A percentile compares a stretch with the other conserved stretches of the same genome.
Conservation (phyloP, 352 stramenopile genomes). For the Globisporangium cystogenes region DNA sequence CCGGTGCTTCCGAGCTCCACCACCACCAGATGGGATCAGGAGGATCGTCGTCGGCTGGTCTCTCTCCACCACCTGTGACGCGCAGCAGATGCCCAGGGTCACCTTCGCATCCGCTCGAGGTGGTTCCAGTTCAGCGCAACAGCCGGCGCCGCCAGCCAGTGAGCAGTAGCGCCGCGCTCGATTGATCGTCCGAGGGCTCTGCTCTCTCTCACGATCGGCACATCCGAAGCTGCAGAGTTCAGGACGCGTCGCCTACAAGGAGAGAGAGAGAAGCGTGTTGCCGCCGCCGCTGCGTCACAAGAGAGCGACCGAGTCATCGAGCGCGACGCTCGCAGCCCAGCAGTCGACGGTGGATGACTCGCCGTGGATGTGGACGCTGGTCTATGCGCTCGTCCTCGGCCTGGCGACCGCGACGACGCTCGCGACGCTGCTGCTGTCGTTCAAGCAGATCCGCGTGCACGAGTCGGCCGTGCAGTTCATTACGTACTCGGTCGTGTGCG, state of each 20-base stretch:
- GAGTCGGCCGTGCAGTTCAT: conserved; percentile 68
- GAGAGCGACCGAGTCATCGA: not conserved
- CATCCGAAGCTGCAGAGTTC: too few species aligned
- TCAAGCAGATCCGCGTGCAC: conserved; percentile 48
- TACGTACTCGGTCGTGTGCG: conserved; percentile 55
- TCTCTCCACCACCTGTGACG: too few species aligned
- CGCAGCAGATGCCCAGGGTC: too few species aligned
- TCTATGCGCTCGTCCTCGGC: conserved; percentile 46
- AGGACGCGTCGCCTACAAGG: too few species aligned
- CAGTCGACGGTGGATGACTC: conserved; percentile 23
- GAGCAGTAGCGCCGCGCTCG: conserved; percentile 3
- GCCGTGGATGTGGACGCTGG: conserved; percentile 50
- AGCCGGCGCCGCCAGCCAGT: not conserved
- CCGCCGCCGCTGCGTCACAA: too few species aligned
- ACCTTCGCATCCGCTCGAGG: not conserved
- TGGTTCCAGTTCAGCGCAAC: not conserved
- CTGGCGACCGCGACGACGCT: conserved; percentile 35
- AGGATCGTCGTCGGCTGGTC: too few species aligned
- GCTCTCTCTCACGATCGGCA: too few species aligned
- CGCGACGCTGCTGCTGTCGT: conserved; percentile 50
- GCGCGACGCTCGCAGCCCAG: not conserved
- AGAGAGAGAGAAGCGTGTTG: too few species aligned
- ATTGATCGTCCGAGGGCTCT: too few species aligned
- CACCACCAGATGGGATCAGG: too few species aligned
- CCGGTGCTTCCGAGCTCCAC: too few species aligned